Conservation (phyloP, 2,329 filamentous ascomycete species). For the Orbilia oligospora region DNA sequence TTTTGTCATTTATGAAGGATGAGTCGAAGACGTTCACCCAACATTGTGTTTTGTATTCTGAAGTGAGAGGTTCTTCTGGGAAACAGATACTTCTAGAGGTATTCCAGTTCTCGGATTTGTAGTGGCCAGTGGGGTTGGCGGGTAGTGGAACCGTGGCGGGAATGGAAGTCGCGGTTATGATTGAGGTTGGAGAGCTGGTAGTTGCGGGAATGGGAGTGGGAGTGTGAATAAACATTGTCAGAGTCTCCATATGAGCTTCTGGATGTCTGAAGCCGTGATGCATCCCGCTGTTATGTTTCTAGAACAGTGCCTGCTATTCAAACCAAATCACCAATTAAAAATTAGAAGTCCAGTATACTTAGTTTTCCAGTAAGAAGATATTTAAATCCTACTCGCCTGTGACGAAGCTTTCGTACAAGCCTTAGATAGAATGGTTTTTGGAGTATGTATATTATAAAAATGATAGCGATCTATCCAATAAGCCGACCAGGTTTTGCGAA, state of each 20-base stretch:
- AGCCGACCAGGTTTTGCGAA: not conserved
- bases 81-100: no score
- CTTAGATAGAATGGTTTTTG: no score
- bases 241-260: conserved; percentile 19
- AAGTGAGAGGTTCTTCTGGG: conserved; percentile 9
- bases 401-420: not conserved
- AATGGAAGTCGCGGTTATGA: not conserved
- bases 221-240: not conserved
- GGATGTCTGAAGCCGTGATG: conserved; percentile 25
- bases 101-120: no score
- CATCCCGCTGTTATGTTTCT: not conserved
- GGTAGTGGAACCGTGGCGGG: conserved; percentile 1
- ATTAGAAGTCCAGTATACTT: not conserved
- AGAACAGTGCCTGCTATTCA: not conserved
- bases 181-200: not conserved
- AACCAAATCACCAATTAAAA: no score
- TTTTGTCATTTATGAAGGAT: conserved; percentile 7
- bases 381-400: not conserved
- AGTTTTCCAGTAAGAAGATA: not conserved
- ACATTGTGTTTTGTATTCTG: conserved; percentile 31
- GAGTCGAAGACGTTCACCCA: not conserved
- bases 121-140: no score
- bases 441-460: not conserved
- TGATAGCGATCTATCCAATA: not conserved
- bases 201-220: not conserved